A percentile compares a stretch with the other conserved stretches of the same genome.
Evolutionary conservation across 495 filamentous ascomycete species (phyloP).

Genomic region (Poronia punctata): DNA sequence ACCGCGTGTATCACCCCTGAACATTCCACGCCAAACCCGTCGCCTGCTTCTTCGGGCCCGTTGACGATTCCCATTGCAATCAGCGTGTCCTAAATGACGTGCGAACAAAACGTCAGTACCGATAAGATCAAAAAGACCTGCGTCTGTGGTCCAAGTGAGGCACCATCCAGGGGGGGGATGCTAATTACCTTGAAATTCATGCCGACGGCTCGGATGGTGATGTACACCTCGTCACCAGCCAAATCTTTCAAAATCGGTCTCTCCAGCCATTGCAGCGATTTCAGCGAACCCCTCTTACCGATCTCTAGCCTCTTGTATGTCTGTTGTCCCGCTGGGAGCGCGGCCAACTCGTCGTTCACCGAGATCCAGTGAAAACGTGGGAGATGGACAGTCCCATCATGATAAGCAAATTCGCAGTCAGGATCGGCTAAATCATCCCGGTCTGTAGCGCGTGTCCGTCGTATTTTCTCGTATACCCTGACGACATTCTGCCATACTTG

Average conservation of each 20-base stretch:
- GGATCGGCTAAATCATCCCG: not conserved
- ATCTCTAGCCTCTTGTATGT: slow-evolving; percentile 1
- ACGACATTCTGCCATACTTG: not conserved
- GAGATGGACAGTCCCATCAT: not conserved
- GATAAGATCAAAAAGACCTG: not conserved
- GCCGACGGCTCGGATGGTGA: slow-evolving; percentile 1
- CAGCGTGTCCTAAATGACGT: slow-evolving; percentile 1
- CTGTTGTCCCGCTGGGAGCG: not conserved
- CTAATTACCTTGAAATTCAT: slow-evolving; percentile 8
- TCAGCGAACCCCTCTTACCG: slow-evolving; percentile 3
- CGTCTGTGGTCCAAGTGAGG: not conserved
- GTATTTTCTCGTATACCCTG: slow-evolving; percentile 1
- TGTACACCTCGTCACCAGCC: not conserved
- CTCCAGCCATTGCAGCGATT: not conserved
- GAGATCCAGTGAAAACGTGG: slow-evolving; percentile 7
- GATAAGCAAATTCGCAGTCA: not conserved
- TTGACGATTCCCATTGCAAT: slow-evolving; percentile 5
- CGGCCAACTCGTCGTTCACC: not conserved
- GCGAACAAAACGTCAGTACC: not conserved
- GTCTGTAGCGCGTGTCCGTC: not conserved
- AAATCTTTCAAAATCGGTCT: slow-evolving; percentile 1
- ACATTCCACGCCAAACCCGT: slow-evolving; percentile 2
- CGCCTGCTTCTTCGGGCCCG: not conserved
- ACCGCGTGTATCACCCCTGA: not conserved
- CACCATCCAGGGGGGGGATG: not conserved